Evolutionary conservation across 257 asterid genomes (phyloP).

Genomic region (Nicotiana obtusifolia): DNA sequence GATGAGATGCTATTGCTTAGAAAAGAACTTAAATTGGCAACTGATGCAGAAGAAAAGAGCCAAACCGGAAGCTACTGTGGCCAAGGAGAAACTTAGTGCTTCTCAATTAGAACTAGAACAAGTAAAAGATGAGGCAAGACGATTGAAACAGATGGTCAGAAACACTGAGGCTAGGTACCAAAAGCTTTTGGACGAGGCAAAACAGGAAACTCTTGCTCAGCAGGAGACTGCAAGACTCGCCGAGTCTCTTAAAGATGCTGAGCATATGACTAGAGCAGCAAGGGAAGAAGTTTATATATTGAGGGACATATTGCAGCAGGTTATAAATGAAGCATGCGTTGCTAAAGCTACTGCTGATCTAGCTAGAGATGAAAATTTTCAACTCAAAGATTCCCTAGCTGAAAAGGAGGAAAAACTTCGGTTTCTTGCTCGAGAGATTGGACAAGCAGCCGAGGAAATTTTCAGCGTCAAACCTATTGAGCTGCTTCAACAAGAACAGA

Average conservation of each 20-base stretch:
- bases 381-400: not conserved
- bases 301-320: conserved; percentile 76
- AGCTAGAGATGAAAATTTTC: not conserved
- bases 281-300: conserved; percentile 53
- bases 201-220: conserved; percentile 40
- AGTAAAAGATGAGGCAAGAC: conserved; percentile 31
- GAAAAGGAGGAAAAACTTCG: not conserved
- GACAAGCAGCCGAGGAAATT: no score
- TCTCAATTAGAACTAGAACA: conserved; percentile 33
- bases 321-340: conserved; percentile 21
- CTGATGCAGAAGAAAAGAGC: conserved; percentile 63
- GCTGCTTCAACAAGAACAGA: conserved; percentile 35
- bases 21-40: conserved; percentile 46
- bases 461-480: conserved; percentile 41
- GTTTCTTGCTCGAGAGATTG: not conserved
- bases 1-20: conserved; percentile 36
- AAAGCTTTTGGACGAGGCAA: conserved; percentile 43
- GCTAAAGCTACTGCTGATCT: conserved; percentile 9
- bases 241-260: conserved; percentile 25
- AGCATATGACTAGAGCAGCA: conserved; percentile 21
- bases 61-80: conserved; percentile 50
- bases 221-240: conserved; percentile 34
- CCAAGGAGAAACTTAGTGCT: conserved; percentile 33
- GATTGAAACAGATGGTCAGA: conserved; percentile 31
- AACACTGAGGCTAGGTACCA: conserved; percentile 30